phyloP scores from a whole-genome alignment of 75 land plant genomes.

The Picea glauca region DNA sequence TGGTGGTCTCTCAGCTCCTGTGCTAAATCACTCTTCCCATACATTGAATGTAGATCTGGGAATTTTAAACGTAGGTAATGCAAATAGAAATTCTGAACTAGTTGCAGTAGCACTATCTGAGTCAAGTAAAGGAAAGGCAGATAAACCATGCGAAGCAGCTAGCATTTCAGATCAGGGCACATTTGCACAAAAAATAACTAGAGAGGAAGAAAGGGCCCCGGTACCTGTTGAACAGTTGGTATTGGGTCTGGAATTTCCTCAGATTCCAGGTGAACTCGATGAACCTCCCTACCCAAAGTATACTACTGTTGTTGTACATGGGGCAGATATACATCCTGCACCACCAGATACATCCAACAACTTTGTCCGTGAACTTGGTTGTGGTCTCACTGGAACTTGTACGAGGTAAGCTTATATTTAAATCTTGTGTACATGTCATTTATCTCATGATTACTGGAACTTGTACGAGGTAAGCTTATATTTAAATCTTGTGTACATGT shows the following conservation, averaged over 20 bases:
- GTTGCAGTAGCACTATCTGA: constrained; percentile 39
- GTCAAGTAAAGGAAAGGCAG: constrained; percentile 9
- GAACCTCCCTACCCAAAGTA: constrained; percentile 25
- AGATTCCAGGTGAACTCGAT: background rate
- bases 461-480: constrained; percentile 16
- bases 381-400: constrained; percentile 13
- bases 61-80: constrained; percentile 8
- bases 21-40: background rate
- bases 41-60: background rate
- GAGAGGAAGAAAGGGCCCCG: constrained; percentile 15
- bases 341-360: background rate
- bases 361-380: constrained; percentile 10
- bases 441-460: constrained; percentile 13
- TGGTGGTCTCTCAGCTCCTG: constrained; percentile 4
- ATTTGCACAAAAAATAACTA: background rate
- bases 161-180: constrained; percentile 5
- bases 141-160: constrained; percentile 3
- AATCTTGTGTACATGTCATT: background rate
- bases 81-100: constrained; percentile 26
- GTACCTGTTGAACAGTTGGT: constrained; percentile 26
- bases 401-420: constrained; percentile 13
- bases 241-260: constrained; percentile 29
- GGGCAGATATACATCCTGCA: constrained; percentile 6
- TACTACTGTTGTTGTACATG: constrained; percentile 28
- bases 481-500: background rate